These are phyloP conservation scores for Artemisia argyi DNA, from an alignment of 129 eudicot species.

Conservation along the genomic window DNA sequence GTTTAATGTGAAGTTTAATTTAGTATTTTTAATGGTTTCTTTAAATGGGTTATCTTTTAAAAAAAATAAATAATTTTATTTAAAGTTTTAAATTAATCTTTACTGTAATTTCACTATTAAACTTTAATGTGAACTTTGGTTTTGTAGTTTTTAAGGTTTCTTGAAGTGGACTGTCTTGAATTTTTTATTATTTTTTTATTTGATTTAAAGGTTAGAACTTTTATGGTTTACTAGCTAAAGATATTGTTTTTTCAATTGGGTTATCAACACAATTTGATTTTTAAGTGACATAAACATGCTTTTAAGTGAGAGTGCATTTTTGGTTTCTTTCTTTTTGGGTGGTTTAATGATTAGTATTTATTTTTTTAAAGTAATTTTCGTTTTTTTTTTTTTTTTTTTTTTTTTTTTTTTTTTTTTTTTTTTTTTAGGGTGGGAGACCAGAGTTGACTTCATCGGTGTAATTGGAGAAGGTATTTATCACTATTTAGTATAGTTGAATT, in stretches of 20 bases:
- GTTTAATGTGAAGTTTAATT: neutral
- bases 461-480: conserved; percentile 26
- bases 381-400: too few relatives aligned
- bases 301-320: conserved; percentile 1
- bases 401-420: too few relatives aligned
- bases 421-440: conserved; percentile 28
- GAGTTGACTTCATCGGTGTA: conserved; percentile 22
- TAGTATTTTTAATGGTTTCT: neutral
- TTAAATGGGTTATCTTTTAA: conserved; percentile 1
- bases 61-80: neutral
- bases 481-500: conserved; percentile 12
- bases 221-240: too few relatives aligned
- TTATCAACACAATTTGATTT: too few relatives aligned
- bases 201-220: too few relatives aligned
- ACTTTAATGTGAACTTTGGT: neutral
- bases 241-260: too few relatives aligned
- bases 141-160: neutral
- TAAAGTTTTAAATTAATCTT: too few relatives aligned
- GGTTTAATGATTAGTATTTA: conserved; percentile 16
- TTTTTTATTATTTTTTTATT: neutral
- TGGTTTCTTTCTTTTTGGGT: conserved; percentile 18
- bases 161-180: conserved; percentile 5
- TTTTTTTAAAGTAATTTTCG: neutral
- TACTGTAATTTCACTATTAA: too few relatives aligned
- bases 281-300: too few relatives aligned